Evolutionary conservation across 2,329 filamentous ascomycete species (phyloP), one percentile per base, ranked within the genome.

Genomic region (Aspergillus quadrilineatus): DNA sequence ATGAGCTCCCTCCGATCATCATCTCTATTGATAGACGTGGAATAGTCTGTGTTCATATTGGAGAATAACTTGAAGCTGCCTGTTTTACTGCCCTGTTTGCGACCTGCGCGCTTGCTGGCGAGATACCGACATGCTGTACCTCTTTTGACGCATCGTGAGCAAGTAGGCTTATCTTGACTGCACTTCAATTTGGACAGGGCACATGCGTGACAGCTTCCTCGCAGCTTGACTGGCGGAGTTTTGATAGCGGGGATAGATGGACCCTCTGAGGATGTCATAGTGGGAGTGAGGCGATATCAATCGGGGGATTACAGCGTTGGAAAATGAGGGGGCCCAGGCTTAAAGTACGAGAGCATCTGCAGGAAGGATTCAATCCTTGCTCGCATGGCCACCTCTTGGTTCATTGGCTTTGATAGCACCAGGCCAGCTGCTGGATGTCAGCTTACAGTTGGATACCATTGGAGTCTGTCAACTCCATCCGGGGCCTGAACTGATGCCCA

Each of bases 151-250:
- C 53, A 55, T 14, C 53, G 45, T 42, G 46, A 39, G 32, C 53
- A 55, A 4, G 46, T 55, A 8, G 53, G 53, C 17, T 50, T 55
- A n/a, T 55, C 53, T 39, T 55, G 45, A 37, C 53, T 55, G 41
- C 53, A 55, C 29, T 55, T 55, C 10, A 55, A 34, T 39, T 55
- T 55, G n/a, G 53, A 55, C n/a, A 45, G 7, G 14, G 53, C 46
- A 43, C 53, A 55, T 14, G 46, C 46, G 22, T 55, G 46, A 30
- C 53, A 55, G 30, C 53, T 55, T 29, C 46, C 53, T 37, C 53
- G 46, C 26, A 55, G 41, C 17, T 55, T 55, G 39, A 53, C 32
- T 39, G 43, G 17, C 43, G 48, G 48, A 32, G 28, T 14, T 26
- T 32, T 36, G 48, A n/a, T 12, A 32, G 48, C 29, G 6, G 28